Conservation (phyloP, 768 basidiomycete species). For the Hortiboletus campestris region DNA sequence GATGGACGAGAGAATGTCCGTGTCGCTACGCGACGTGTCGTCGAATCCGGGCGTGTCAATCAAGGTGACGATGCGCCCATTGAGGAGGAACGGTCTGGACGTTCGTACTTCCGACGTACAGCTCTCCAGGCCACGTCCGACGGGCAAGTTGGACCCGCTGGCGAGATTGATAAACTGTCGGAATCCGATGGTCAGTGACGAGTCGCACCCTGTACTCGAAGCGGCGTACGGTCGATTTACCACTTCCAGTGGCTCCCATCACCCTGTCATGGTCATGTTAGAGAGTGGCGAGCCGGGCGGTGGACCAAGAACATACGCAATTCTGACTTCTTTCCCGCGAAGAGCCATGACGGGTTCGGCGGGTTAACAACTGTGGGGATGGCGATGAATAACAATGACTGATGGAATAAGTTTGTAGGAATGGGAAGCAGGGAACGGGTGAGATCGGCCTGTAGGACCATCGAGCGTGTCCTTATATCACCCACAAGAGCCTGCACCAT, state of each 20-base stretch:
- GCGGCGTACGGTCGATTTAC: conserved; percentile 35
- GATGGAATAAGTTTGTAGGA: background rate
- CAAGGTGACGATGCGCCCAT: conserved; percentile 44
- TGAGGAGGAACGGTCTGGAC: conserved; percentile 43
- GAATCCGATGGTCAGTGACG: conserved; percentile 2
- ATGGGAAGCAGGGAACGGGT: background rate
- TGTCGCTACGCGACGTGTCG: conserved; percentile 48
- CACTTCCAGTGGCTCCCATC: conserved; percentile 37
- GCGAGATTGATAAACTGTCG: conserved; percentile 52
- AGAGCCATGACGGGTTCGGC: conserved; percentile 21
- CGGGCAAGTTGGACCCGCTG: conserved; percentile 46
- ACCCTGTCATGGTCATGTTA: conserved; percentile 22
- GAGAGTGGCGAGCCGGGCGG: background rate
- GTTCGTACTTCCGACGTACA: conserved; percentile 49
- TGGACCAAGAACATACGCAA: conserved; percentile 25
- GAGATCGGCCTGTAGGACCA: background rate
- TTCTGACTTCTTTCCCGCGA: conserved; percentile 31
- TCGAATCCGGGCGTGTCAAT: conserved; percentile 67
- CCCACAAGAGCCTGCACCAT: conserved; percentile 1
- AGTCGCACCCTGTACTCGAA: background rate
- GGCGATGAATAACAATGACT: background rate
- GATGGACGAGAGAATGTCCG: conserved; percentile 50
- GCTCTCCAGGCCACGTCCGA: conserved; percentile 48
- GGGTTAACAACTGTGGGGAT: background rate
- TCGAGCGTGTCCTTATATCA: conserved; percentile 17